Percentiles rank a stretch among this genome's conserved stretches.
Evolutionary conservation across 2,329 filamentous ascomycete genomes (phyloP).

Genomic region (Fusarium xyrophilum): DNA sequence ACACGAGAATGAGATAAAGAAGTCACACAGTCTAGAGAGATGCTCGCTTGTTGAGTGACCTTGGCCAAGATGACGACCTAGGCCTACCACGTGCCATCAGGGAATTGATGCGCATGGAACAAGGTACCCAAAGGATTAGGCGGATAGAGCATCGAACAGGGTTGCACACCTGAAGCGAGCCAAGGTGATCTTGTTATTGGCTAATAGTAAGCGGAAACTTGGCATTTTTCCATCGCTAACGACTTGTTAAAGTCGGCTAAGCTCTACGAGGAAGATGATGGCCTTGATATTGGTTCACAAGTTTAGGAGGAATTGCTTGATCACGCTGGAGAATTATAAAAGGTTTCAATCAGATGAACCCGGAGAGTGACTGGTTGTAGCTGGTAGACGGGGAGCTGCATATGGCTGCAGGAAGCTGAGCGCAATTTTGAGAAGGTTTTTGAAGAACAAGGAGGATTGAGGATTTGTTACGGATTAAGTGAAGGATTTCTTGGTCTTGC

Average conservation of each 20-base stretch:
- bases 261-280: neutral
- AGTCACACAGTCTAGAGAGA: neutral
- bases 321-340: neutral
- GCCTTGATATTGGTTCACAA: neutral
- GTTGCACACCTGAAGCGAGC: neutral
- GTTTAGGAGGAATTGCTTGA: neutral
- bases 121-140: neutral
- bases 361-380: neutral
- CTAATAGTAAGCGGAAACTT: neutral
- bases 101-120: neutral
- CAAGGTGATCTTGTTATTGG: neutral
- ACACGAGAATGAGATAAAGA: slow-evolving; percentile 35
- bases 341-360: neutral
- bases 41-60: neutral
- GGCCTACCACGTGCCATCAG: neutral
- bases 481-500: neutral
- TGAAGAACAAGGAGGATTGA: neutral
- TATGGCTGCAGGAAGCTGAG: neutral
- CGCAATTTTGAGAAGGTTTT: slow-evolving; percentile 31
- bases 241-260: neutral
- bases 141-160: neutral
- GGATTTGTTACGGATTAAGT: neutral
- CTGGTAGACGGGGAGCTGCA: neutral
- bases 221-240: neutral
- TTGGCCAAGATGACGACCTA: neutral